These are phyloP conservation scores for Podila epicladia DNA, from an alignment of 192 early-diverging fungal genomes.

Conservation along the genomic window DNA sequence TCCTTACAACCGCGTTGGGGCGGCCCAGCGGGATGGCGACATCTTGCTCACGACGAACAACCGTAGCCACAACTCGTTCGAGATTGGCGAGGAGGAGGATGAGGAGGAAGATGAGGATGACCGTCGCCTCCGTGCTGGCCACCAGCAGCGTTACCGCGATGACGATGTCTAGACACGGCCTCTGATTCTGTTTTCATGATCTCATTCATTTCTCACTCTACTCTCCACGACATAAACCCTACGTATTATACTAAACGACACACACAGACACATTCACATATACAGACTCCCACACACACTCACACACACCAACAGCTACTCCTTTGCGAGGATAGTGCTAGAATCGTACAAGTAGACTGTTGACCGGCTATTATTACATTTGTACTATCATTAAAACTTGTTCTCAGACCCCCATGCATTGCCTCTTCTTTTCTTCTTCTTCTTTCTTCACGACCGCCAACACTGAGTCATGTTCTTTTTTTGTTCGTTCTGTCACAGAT, in stretches of 20 bases:
- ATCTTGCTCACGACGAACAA: conserved; percentile 31
- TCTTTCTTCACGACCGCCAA: too few relatives aligned
- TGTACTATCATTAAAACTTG: neutral
- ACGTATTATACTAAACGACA: neutral
- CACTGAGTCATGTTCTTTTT: too few relatives aligned
- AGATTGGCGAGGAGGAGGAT: conserved; percentile 48
- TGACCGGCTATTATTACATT: neutral
- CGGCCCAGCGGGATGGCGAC: conserved; percentile 26
- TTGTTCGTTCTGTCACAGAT: too few relatives aligned
- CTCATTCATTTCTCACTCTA: neutral
- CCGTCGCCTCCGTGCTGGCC: conserved; percentile 27
- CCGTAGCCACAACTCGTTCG: conserved; percentile 39
- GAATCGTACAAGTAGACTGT: neutral
- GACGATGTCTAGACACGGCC: conserved; percentile 22
- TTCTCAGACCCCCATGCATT: neutral
- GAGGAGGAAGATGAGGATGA: conserved; percentile 38
- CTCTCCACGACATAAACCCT: neutral
- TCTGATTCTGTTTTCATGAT: neutral
- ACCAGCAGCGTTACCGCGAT: conserved; percentile 49
- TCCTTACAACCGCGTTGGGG: conserved; percentile 37
- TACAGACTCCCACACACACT: too few relatives aligned
- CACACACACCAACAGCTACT: neutral
- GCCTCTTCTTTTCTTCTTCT: neutral
- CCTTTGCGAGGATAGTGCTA: neutral
- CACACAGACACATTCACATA: too few relatives aligned